phyloP scores from a whole-genome alignment of 176 grass and related monocot genomes.

The Lolium multiflorum region DNA sequence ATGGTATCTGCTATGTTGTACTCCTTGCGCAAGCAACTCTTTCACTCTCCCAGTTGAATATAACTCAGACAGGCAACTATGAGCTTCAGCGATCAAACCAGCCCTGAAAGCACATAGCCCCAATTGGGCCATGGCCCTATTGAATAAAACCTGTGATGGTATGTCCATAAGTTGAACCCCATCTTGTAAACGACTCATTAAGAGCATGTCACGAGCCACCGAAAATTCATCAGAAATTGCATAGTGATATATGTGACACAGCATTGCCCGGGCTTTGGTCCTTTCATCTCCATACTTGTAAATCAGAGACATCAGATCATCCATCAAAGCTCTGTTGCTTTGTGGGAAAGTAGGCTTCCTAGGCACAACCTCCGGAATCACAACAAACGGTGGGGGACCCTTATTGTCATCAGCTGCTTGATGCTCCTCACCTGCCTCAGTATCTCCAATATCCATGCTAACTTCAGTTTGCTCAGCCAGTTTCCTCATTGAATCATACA shows the following conservation, averaged over 20 bases:
- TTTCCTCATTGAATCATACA: constrained; percentile 92
- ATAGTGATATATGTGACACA: constrained; percentile 98
- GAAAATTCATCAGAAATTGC: constrained; percentile 88
- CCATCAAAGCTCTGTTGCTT: constrained; percentile 78
- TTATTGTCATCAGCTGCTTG: constrained; percentile 47
- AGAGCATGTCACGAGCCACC: constrained; percentile 79
- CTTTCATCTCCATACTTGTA: constrained; percentile 93
- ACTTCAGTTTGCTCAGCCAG: constrained; percentile 62
- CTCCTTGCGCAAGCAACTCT: constrained; percentile 93
- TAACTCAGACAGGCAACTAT: constrained; percentile 81
- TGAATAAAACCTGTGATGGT: constrained; percentile 89
- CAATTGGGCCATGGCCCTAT: constrained; percentile 89
- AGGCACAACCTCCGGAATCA: constrained; percentile 79
- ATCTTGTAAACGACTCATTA: constrained; percentile 98
- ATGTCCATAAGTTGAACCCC: constrained; percentile 96
- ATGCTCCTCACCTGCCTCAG: constrained; percentile 60
- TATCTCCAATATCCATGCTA: constrained; percentile 55
- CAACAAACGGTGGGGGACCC: constrained; percentile 68
- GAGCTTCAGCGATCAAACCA: constrained; percentile 84
- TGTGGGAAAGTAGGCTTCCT: constrained; percentile 86
- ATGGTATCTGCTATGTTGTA: constrained; percentile 89
- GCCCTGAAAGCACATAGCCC: constrained; percentile 91
- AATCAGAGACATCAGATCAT: constrained; percentile 81
- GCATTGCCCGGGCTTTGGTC: constrained; percentile 92
- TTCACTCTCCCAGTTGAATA: constrained; percentile 87